phyloP scores from a whole-genome alignment of 257 asterid species.

The Solanum ossicruentum region DNA sequence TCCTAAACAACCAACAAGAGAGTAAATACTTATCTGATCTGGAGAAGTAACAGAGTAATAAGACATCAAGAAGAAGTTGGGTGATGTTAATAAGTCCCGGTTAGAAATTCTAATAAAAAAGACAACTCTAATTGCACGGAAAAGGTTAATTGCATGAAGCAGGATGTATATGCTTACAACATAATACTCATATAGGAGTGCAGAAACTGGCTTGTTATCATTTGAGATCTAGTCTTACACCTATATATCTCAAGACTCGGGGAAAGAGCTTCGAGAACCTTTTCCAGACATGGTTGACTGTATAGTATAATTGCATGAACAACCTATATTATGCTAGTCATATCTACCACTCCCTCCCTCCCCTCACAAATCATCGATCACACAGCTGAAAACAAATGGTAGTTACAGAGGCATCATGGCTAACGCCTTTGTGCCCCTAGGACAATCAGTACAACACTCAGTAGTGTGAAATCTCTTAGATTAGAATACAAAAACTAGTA shows the following conservation, averaged over 20 bases:
- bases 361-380: neutral
- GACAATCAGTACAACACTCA: neutral
- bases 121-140: neutral
- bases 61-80: neutral
- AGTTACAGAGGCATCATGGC: neutral
- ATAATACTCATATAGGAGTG: neutral
- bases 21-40: neutral
- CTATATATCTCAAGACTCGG: neutral
- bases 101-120: neutral
- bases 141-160: neutral
- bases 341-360: neutral
- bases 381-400: neutral
- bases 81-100: neutral
- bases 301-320: neutral
- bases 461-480: neutral
- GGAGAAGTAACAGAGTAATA: neutral
- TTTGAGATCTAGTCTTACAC: neutral
- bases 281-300: neutral
- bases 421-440: neutral
- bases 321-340: neutral
- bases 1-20: constrained; percentile 25
- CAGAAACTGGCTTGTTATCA: neutral
- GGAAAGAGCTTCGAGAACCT: neutral
- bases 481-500: neutral
- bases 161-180: neutral